These are phyloP conservation scores for Acmispon strigosus DNA, from an alignment of 306 rosid species.

Conservation along the genomic window DNA sequence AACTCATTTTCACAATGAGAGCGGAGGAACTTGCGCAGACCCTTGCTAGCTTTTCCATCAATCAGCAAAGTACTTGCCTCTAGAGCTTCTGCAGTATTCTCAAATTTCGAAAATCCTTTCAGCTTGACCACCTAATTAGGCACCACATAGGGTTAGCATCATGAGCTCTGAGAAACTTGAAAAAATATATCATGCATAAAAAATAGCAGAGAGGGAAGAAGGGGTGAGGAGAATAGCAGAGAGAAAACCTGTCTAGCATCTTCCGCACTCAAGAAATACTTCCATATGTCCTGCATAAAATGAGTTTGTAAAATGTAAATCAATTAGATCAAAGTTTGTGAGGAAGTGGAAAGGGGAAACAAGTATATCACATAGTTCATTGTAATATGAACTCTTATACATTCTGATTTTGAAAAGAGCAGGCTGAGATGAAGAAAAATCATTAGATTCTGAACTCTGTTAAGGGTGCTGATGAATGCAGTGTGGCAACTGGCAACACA, in stretches of 20 bases:
- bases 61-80: constrained; percentile 73
- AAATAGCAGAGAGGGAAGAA: background rate
- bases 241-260: constrained; percentile 67
- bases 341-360: background rate
- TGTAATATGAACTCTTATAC: background rate
- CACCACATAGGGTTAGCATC: background rate
- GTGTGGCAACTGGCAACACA: no score
- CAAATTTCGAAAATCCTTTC: constrained; percentile 88
- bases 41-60: constrained; percentile 87
- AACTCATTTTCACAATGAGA: constrained; percentile 70
- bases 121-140: constrained; percentile 62
- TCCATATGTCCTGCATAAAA: constrained; percentile 53
- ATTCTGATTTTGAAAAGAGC: no score
- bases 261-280: constrained; percentile 55
- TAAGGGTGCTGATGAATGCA: no score
- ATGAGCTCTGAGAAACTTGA: background rate
- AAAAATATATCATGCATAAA: no score
- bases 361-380: background rate
- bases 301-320: background rate
- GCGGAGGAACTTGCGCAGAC: constrained; percentile 79
- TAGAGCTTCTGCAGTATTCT: constrained; percentile 76
- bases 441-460: no score
- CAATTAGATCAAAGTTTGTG: background rate
- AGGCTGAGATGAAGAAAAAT: no score
- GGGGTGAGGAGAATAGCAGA: background rate